phyloP scores from a whole-genome alignment of 1,284 basidiomycete genomes.

The Wallemia hederae region DNA sequence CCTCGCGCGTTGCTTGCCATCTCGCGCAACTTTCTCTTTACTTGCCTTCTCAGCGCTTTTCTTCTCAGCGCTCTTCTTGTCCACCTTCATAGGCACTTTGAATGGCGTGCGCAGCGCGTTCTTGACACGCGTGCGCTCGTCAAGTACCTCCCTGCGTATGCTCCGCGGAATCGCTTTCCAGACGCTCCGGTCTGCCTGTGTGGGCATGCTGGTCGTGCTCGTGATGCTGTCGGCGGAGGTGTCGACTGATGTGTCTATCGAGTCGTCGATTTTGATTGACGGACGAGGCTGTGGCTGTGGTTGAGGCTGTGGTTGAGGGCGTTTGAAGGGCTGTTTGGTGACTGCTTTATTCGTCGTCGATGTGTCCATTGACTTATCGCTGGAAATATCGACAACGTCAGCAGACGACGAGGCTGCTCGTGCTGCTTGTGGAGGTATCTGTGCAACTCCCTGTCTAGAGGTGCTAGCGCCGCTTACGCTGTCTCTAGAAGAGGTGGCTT shows the following conservation, averaged over 20 bases:
- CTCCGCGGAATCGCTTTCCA: slow-evolving; percentile 42
- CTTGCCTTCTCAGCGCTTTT: neutral
- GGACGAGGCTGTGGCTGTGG: neutral
- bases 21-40: neutral
- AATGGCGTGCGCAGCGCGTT: neutral
- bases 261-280: neutral
- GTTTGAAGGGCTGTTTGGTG: neutral
- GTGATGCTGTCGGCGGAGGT: neutral
- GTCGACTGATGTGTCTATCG: neutral
- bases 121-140: slow-evolving; percentile 21
- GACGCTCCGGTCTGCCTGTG: slow-evolving; percentile 40
- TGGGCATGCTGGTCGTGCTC: neutral
- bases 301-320: neutral
- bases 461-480: neutral
- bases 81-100: neutral
- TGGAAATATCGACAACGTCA: too few relatives aligned
- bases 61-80: neutral
- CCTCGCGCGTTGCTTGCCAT: neutral
- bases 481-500: neutral
- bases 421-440: too few relatives aligned
- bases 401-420: too few relatives aligned
- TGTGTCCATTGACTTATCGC: too few relatives aligned
- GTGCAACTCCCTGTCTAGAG: neutral
- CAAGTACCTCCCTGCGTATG: slow-evolving; percentile 35
- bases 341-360: neutral